Base-by-base conservation (phyloP, 2,329 filamentous ascomycete species). In the Alternaria burnsii region DNA sequence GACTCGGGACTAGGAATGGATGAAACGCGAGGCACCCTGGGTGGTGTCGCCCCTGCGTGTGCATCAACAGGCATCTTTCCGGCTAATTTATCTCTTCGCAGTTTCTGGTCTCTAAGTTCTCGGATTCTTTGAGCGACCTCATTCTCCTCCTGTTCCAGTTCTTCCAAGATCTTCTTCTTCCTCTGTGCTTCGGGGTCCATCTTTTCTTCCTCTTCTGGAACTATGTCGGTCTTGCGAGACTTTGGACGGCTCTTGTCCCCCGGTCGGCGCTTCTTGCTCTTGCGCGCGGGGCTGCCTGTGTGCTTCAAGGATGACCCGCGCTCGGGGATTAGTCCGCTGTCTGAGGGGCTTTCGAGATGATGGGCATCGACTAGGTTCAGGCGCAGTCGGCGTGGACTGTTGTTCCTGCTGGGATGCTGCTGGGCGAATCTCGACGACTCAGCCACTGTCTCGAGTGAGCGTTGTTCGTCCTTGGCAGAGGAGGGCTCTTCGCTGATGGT, bases 41-140 rank as follows among this genome's bases (percentile, higher is more conserved):
- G 74, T 56, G 78, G 70, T 52, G 79, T 75, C 52, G 73, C 76
- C 72, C 80, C 77, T 71, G 82, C 71, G 68, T 84, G 81, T 8
- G 60, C 59, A 34, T 65, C 63, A 48, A 73, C 69, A 52, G 75
- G 73, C 60, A 71, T 60, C 59, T 73, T 73, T 40, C 72, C 71
- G 40, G 76, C 73, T 63, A 76, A 69, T 65, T 78, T 80, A 46
- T 87, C 83, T 61, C 85, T 82, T 68, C 82, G 81, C 73, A 86
- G 80, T 65, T 87, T 85, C 63, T 86, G 84, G 66, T 86, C 82
- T 69, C 85, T 84, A 32, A 89, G 72, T 67, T 89, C 82, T 68
- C 83, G 82, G 52, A 89, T 89, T 43, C 84, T 80, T 56, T 83
- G 83, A 36, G 84, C 85, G 7, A 88, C 86, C 41, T 86, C 82